Conservation (phyloP, 352 stramenopile genomes). For the Phytophthora multivora region DNA sequence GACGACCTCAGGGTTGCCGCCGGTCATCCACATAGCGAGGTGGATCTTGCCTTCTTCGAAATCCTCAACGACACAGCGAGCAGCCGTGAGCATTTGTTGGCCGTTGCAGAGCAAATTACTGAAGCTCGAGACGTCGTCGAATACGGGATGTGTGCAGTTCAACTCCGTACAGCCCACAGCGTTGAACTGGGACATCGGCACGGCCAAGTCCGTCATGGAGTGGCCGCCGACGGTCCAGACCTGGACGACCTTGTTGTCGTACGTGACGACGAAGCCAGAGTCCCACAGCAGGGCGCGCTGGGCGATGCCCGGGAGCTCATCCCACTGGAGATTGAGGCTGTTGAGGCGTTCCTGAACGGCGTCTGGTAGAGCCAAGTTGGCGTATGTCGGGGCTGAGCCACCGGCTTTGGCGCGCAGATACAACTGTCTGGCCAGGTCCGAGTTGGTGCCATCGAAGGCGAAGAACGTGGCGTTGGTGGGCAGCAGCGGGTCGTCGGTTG, state of each 20-base stretch:
- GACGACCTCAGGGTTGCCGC: conserved; percentile 22
- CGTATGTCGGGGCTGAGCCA: neutral
- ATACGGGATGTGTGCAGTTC: conserved; percentile 24
- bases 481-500: conserved; percentile 3
- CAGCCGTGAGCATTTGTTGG: conserved; percentile 20
- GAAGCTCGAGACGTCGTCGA: neutral
- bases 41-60: conserved; percentile 7
- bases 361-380: conserved; percentile 8
- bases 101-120: conserved; percentile 34
- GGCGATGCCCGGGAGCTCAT: conserved; percentile 19
- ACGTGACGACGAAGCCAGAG: conserved; percentile 26
- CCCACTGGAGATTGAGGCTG: conserved; percentile 15
- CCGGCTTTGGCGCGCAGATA: conserved; percentile 25
- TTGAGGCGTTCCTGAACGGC: conserved; percentile 9
- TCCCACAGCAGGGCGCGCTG: conserved; percentile 38
- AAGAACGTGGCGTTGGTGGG: conserved; percentile 30
- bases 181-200: conserved; percentile 25
- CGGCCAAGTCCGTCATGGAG: conserved; percentile 30
- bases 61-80: conserved; percentile 23
- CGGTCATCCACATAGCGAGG: conserved; percentile 36
- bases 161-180: conserved; percentile 10
- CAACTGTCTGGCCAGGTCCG: conserved; percentile 35
- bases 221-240: conserved; percentile 24
- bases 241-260: conserved; percentile 18
- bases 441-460: conserved; percentile 39